phyloP scores from a whole-genome alignment of 2,329 filamentous ascomycete genomes.

The Pestalotiopsis sp. region DNA sequence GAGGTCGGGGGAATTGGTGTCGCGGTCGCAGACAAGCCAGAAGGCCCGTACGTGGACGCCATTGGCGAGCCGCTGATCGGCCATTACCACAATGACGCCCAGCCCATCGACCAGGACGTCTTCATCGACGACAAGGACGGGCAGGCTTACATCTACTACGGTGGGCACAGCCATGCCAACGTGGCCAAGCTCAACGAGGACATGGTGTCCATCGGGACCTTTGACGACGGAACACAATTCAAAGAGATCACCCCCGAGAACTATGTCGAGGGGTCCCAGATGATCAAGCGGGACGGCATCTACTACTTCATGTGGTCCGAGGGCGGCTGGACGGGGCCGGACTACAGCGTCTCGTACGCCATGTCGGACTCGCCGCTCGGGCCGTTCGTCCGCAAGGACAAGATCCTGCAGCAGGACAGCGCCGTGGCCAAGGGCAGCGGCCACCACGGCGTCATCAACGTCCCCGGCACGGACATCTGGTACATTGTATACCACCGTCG shows the following conservation, averaged over 20 bases:
- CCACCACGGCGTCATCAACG: slow-evolving; percentile 40
- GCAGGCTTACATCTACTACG: slow-evolving; percentile 44
- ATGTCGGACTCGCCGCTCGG: slow-evolving; percentile 39
- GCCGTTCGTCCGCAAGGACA: slow-evolving; percentile 38
- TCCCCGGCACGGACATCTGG: slow-evolving; percentile 38
- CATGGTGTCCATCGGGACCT: slow-evolving; percentile 41
- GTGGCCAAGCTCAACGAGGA: slow-evolving; percentile 42
- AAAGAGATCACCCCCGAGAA: slow-evolving; percentile 46
- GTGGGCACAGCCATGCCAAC: slow-evolving; percentile 41
- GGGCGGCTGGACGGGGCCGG: slow-evolving; percentile 45
- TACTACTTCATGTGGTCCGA: slow-evolving; percentile 48
- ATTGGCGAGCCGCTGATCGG: slow-evolving; percentile 42
- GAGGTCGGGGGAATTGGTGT: slow-evolving; percentile 42
- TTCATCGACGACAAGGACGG: slow-evolving; percentile 39
- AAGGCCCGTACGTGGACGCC: slow-evolving; percentile 41
- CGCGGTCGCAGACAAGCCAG: slow-evolving; percentile 34
- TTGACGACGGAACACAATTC: slow-evolving; percentile 39
- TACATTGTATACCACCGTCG: slow-evolving; percentile 49
- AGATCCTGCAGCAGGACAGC: slow-evolving; percentile 36
- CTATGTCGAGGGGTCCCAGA: slow-evolving; percentile 44
- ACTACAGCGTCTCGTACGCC: slow-evolving; percentile 45
- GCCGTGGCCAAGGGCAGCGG: slow-evolving; percentile 37
- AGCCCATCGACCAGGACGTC: slow-evolving; percentile 47
- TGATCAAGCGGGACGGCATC: slow-evolving; percentile 39
- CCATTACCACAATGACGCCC: slow-evolving; percentile 44